These are phyloP conservation scores for Nymphaea thermarum DNA, from an alignment of 164 flowering plant genomes.

Conservation along the genomic window DNA sequence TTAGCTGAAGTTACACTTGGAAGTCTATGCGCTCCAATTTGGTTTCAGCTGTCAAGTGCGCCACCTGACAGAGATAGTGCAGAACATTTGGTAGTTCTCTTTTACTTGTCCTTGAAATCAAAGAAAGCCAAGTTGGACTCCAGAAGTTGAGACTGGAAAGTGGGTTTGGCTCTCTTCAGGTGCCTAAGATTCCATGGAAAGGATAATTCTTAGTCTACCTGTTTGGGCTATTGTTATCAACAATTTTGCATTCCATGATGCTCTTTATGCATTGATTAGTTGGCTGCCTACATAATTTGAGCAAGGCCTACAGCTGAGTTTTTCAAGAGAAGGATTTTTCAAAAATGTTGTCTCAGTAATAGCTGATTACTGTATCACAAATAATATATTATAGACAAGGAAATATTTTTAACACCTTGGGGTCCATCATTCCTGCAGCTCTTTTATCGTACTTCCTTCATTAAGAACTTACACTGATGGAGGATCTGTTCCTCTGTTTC, in stretches of 20 bases:
- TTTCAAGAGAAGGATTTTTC: constrained; percentile 88
- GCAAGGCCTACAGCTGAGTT: constrained; percentile 63
- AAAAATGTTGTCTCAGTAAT: constrained; percentile 83
- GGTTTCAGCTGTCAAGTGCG: constrained; percentile 63
- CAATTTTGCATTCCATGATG: constrained; percentile 85
- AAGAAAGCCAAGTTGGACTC: constrained; percentile 17
- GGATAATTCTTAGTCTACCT: constrained; percentile 49
- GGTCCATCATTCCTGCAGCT: constrained; percentile 62
- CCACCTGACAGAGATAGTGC: constrained; percentile 60
- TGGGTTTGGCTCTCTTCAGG: constrained; percentile 63
- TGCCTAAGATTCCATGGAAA: constrained; percentile 63
- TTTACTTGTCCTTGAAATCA: constrained; percentile 22
- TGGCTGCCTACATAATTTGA: constrained; percentile 90
- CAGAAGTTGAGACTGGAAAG: constrained; percentile 34
- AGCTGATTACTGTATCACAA: constrained; percentile 69
- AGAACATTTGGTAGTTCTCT: constrained; percentile 64
- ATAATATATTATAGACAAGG: constrained; percentile 52
- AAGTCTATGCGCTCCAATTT: constrained; percentile 60
- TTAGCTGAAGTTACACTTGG: constrained; percentile 72
- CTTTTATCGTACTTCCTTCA: constrained; percentile 59
- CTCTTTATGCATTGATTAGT: constrained; percentile 75
- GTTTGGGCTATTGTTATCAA: constrained; percentile 88
- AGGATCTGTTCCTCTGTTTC: constrained; percentile 70
- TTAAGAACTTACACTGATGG: constrained; percentile 63
- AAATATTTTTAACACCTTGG: constrained; percentile 67